Evolutionary conservation across 208 protist genomes (phyloP).

Genomic region (Trypanosoma congolense): DNA sequence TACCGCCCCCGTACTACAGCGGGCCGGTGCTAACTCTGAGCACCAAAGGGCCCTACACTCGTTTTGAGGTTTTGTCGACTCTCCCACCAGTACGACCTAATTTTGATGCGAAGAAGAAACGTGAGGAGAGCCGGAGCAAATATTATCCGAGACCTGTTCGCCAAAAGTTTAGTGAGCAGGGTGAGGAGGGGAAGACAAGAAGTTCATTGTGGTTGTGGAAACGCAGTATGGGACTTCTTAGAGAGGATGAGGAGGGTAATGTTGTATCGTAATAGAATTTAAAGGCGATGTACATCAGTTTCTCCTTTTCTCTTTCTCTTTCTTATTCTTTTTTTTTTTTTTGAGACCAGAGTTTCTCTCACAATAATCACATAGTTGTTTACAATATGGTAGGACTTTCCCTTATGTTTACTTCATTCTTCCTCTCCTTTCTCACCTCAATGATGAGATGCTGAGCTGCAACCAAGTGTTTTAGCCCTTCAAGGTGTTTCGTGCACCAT

Average conservation of each 20-base stretch:
- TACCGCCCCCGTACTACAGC: conserved; percentile 18
- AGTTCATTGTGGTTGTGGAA: conserved; percentile 32
- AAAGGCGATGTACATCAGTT: too few relatives aligned
- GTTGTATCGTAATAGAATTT: neutral
- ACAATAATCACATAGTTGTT: too few relatives aligned
- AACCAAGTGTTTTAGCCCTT: too few relatives aligned
- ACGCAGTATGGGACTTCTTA: conserved; percentile 26
- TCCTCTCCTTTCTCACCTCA: too few relatives aligned
- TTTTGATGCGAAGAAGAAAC: neutral
- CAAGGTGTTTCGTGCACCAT: too few relatives aligned
- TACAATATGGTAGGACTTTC: too few relatives aligned
- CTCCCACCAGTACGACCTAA: conserved; percentile 25
- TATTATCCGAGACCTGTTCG: conserved; percentile 22
- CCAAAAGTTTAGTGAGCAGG: neutral
- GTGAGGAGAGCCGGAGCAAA: conserved; percentile 10
- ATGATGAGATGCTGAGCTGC: too few relatives aligned
- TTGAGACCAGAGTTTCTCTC: too few relatives aligned
- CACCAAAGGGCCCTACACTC: conserved; percentile 28
- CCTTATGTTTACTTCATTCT: too few relatives aligned
- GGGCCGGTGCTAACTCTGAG: conserved; percentile 38
- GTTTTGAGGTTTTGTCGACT: conserved; percentile 31
- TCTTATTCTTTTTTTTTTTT: too few relatives aligned
- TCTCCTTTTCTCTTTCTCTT: too few relatives aligned
- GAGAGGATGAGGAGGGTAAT: neutral
- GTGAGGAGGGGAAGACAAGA: neutral